Percentiles rank a stretch among this genome's conserved stretches.
Conservation (phyloP, 176 grass and related monocot species). For the Hordeum vulgare region MorexV3_pseudomolecules_assembly NC_058524.1:49376204-49376703, state of each 20-base stretch:
- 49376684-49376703: neutral
- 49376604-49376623: too few species aligned
- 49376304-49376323: conserved; percentile 37
- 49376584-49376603: too few species aligned
- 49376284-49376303: conserved; percentile 34
- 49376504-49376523: neutral
- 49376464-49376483: neutral
- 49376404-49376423: neutral
- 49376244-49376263: conserved; percentile 46
- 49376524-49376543: neutral
- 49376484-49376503: neutral
- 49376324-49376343: conserved; percentile 57
- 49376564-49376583: too few species aligned
- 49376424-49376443: neutral
- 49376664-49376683: neutral
- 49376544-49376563: too few species aligned
- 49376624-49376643: neutral
- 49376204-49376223: conserved; percentile 63
- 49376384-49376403: neutral
- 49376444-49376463: neutral
- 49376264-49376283: conserved; percentile 36
- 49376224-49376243: conserved; percentile 73
- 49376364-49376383: neutral
- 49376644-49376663: neutral
- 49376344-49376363: conserved; percentile 54